Conservation (phyloP, 306 rosid genomes). For the Prunus campanulata region DNA sequence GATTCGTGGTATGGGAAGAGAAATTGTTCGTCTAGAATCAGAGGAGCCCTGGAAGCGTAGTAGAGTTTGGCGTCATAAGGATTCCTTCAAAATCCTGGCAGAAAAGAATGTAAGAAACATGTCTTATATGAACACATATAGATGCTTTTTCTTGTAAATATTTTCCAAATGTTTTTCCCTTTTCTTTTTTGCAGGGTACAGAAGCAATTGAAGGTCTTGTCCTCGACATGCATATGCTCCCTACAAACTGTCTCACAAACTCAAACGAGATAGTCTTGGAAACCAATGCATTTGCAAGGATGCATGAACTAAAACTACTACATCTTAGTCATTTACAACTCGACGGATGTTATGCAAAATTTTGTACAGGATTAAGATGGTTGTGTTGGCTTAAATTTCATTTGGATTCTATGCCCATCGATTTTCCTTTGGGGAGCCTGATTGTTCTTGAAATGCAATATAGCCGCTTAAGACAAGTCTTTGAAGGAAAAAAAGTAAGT, state of each 20-base stretch:
- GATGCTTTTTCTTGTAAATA: too few species aligned
- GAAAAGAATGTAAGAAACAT: not conserved
- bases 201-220: not conserved
- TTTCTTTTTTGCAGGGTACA: not conserved
- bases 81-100: not conserved
- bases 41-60: not conserved
- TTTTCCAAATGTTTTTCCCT: too few species aligned
- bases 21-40: not conserved
- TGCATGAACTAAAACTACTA: not conserved
- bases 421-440: not conserved
- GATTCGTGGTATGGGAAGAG: not conserved
- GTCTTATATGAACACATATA: not conserved
- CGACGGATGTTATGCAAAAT: not conserved
- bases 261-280: not conserved
- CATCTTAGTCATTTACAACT: not conserved
- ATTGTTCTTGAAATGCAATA: constrained; percentile 14
- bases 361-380: not conserved
- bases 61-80: not conserved
- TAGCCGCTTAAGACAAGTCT: not conserved
- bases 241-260: not conserved
- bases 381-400: constrained; percentile 6
- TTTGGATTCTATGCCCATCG: constrained; percentile 7
- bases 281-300: not conserved
- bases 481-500: not conserved
- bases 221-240: not conserved